These are phyloP conservation scores for Venturia aucupariae DNA, from an alignment of 2,329 filamentous ascomycete species.

Conservation along the genomic window DNA sequence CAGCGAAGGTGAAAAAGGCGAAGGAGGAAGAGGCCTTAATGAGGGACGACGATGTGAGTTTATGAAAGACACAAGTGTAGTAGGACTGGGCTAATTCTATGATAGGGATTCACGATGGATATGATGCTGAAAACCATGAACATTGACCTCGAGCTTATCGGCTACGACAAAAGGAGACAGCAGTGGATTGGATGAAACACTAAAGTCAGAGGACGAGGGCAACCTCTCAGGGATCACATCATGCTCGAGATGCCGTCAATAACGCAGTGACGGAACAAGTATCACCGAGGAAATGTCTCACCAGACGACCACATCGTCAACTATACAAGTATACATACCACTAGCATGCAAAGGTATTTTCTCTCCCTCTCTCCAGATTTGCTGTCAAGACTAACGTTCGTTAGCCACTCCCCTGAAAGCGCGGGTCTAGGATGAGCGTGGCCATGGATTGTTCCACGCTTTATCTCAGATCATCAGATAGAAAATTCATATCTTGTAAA, in stretches of 20 bases:
- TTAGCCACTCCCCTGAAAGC: background rate
- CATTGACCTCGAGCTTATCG: slow-evolving; percentile 53
- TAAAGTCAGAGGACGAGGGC: no score
- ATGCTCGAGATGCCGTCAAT: no score
- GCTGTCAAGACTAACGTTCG: background rate
- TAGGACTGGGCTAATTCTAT: slow-evolving; percentile 3
- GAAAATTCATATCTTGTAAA: background rate
- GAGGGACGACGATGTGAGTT: slow-evolving; percentile 33
- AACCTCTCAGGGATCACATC: no score
- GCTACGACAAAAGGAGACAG: slow-evolving; percentile 49
- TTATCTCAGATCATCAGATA: background rate
- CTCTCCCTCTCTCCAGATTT: background rate
- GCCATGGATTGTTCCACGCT: background rate
- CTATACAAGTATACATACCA: no score
- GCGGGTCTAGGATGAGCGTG: background rate
- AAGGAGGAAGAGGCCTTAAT: slow-evolving; percentile 23
- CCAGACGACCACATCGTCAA: no score
- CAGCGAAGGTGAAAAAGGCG: slow-evolving; percentile 23
- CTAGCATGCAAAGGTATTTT: no score
- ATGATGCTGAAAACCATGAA: slow-evolving; percentile 60
- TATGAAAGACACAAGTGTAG: background rate
- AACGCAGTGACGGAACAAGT: no score
- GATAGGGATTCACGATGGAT: slow-evolving; percentile 56
- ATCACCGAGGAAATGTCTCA: no score
- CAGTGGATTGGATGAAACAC: slow-evolving; percentile 45